A percentile compares a stretch with the other conserved stretches of the same genome.
Evolutionary conservation across 305 asterid genomes (phyloP).

Genomic region (Caryopteris hybrid): DNA sequence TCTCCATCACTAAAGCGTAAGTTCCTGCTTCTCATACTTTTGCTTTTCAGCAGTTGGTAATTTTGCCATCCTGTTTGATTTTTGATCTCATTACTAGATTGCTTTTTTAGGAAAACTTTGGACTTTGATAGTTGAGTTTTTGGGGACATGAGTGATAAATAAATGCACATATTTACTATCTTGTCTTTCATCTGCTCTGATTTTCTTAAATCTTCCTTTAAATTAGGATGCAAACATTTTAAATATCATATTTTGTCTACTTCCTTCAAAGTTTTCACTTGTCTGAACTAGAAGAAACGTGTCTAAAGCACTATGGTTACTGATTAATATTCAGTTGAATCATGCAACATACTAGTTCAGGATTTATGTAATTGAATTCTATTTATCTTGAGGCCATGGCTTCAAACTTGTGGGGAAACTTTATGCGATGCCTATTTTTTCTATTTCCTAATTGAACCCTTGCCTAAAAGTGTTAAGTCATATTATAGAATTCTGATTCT

Average conservation of each 20-base stretch:
- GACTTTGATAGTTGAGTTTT: not conserved
- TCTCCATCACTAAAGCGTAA: conserved; percentile 85
- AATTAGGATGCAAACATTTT: not conserved
- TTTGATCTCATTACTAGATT: conserved; percentile 1
- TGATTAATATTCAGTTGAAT: not conserved
- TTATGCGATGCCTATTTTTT: not conserved
- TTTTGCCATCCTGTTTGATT: conserved; percentile 1
- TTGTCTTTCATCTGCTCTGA: not conserved
- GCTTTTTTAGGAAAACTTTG: not conserved
- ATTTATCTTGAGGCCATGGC: not conserved
- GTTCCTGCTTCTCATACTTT: conserved; percentile 22
- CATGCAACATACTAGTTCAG: not conserved
- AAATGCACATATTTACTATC: not conserved
- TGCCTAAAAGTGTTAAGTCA: not conserved
- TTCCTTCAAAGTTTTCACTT: not conserved
- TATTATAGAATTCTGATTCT: not conserved
- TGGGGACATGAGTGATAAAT: not conserved
- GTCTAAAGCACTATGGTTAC: not conserved
- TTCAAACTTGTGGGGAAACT: not conserved
- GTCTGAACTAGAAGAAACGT: not conserved
- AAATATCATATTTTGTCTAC: not conserved
- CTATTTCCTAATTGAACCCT: not conserved
- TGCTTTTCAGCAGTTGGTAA: not conserved
- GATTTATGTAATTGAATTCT: not conserved
- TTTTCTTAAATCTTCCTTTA: not conserved